Percentiles rank a stretch among this genome's conserved stretches.
Evolutionary conservation across 331 rosid genomes (phyloP).

Genomic region (Phaseolus coccineus): DNA sequence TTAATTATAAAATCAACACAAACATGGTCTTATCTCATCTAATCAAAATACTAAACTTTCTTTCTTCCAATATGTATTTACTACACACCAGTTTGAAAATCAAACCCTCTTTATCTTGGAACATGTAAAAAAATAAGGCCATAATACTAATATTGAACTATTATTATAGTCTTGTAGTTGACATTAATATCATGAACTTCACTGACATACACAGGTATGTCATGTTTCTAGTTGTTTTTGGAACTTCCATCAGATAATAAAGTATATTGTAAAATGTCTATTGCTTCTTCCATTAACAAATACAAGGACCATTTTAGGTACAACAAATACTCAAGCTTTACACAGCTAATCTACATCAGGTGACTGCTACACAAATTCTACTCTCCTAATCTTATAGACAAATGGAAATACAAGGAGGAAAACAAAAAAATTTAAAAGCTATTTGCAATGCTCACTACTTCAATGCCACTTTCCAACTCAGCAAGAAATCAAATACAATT

Average conservation of each 20-base stretch:
- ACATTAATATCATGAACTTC: background rate
- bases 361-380: constrained; percentile 34
- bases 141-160: too few relatives aligned
- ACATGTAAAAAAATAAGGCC: too few relatives aligned
- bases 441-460: constrained; percentile 32
- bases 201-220: background rate
- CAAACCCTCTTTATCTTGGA: too few relatives aligned
- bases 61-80: too few relatives aligned
- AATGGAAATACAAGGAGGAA: background rate
- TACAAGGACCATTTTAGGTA: background rate
- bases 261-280: background rate
- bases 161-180: too few relatives aligned
- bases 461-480: constrained; percentile 41
- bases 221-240: background rate
- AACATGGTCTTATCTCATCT: too few relatives aligned
- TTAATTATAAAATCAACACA: too few relatives aligned
- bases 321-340: constrained; percentile 44
- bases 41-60: too few relatives aligned
- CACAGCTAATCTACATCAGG: constrained; percentile 44
- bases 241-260: background rate
- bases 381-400: constrained; percentile 21
- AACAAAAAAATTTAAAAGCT: background rate
- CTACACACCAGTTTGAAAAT: too few relatives aligned
- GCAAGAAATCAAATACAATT: constrained; percentile 36
- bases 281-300: constrained; percentile 34